A percentile compares a stretch with the other conserved stretches of the same genome.
Evolutionary conservation across 2,329 filamentous ascomycete species (phyloP).

Genomic region (Phaeosphaeriaceae sp.): DNA sequence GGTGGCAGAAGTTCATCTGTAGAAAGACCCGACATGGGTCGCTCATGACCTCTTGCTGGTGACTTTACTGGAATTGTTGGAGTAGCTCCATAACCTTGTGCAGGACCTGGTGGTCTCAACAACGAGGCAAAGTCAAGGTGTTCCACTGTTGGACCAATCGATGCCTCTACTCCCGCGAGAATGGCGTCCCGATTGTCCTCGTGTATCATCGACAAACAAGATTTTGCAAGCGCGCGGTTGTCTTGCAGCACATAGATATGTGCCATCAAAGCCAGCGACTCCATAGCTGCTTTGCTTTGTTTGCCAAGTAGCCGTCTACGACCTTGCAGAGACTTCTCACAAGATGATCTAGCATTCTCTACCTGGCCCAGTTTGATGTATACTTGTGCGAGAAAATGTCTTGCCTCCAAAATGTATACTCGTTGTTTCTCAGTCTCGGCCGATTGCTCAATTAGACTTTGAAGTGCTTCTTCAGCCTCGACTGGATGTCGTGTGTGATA

Average conservation of each 20-base stretch:
- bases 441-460: constrained; percentile 22
- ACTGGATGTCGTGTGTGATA: constrained; percentile 27
- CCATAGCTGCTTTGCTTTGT: constrained; percentile 26
- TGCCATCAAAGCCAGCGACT: constrained; percentile 38
- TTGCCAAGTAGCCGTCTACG: constrained; percentile 34
- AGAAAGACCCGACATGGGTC: too few species aligned
- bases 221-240: constrained; percentile 29
- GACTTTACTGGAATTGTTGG: background rate
- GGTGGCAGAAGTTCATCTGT: too few species aligned
- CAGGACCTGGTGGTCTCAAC: constrained; percentile 10
- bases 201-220: constrained; percentile 29
- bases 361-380: constrained; percentile 28
- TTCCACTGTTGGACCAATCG: constrained; percentile 19
- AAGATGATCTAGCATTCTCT: constrained; percentile 28
- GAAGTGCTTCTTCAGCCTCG: constrained; percentile 28
- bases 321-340: constrained; percentile 35
- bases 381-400: constrained; percentile 33
- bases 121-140: constrained; percentile 29
- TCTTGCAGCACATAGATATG: constrained; percentile 30
- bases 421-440: constrained; percentile 21
- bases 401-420: constrained; percentile 22
- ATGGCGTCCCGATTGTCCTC: constrained; percentile 17
- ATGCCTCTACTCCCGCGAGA: constrained; percentile 21
- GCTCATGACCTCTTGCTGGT: too few species aligned
- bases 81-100: too few species aligned